These are phyloP conservation scores for Geotrichum australiense DNA, from an alignment of 1,139 yeast species.

Conservation along the genomic window DNA sequence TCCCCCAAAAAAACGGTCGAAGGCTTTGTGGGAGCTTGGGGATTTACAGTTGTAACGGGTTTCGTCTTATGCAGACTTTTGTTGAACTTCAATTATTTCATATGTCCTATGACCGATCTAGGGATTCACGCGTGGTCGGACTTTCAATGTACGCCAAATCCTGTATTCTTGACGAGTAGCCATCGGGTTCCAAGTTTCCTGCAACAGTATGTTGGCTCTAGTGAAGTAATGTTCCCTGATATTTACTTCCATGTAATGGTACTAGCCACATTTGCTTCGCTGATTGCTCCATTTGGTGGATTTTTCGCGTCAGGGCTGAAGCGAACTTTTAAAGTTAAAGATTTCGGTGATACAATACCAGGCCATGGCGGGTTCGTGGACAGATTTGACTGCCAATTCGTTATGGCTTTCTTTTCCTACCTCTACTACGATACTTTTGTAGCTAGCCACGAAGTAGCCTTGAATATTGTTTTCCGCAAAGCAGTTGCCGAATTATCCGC, in stretches of 20 bases:
- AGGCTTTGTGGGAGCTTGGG: constrained; percentile 97
- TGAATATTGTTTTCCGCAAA: constrained; percentile 66
- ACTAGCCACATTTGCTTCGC: constrained; percentile 88
- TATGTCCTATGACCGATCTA: constrained; percentile 74
- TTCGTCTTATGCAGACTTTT: constrained; percentile 57
- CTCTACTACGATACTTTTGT: constrained; percentile 88
- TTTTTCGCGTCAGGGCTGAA: constrained; percentile 96
- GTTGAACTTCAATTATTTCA: constrained; percentile 63
- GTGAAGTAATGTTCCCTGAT: constrained; percentile 64
- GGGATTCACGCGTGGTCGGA: constrained; percentile 55
- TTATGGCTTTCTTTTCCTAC: constrained; percentile 94
- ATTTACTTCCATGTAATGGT: constrained; percentile 80
- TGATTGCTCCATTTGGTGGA: constrained; percentile 97
- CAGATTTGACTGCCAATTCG: constrained; percentile 93
- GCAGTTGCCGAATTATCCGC: constrained; percentile 65
- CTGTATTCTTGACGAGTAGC: constrained; percentile 75
- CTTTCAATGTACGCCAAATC: constrained; percentile 72
- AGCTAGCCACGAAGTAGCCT: constrained; percentile 54
- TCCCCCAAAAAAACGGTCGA: constrained; percentile 97
- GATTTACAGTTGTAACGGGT: constrained; percentile 76
- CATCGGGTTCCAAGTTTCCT: constrained; percentile 68
- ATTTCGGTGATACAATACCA: constrained; percentile 86
- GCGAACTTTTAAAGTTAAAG: constrained; percentile 93
- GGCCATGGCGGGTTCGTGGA: constrained; percentile 99
- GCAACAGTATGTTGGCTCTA: constrained; percentile 39